phyloP scores from a whole-genome alignment of 1,139 yeast genomes.

The Scheffersomyces illinoinensis region DNA sequence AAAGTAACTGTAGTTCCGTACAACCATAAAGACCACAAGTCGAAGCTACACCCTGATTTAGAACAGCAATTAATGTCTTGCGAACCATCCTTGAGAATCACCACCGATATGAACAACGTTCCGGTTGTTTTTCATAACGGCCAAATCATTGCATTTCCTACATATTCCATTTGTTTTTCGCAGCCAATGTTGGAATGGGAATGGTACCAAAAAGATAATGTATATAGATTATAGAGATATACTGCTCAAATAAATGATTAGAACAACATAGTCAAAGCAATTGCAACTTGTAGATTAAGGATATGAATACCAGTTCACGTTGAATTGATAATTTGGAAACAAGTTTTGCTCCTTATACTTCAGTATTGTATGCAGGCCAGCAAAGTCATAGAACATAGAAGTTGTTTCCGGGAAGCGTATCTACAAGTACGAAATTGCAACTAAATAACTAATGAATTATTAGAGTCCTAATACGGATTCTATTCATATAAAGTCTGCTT shows the following conservation, averaged over 20 bases:
- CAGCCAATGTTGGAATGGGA: neutral
- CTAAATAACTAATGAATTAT: too few species aligned
- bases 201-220: conserved; percentile 5
- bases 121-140: conserved; percentile 7
- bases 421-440: too few species aligned
- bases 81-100: neutral
- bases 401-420: too few species aligned
- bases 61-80: neutral
- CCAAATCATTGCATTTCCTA: conserved; percentile 21
- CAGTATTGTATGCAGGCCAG: too few species aligned
- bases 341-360: too few species aligned
- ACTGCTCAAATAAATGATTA: neutral
- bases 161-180: conserved; percentile 4
- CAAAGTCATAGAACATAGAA: too few species aligned
- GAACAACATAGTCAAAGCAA: neutral
- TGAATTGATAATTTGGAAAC: too few species aligned
- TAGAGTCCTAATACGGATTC: too few species aligned
- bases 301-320: too few species aligned
- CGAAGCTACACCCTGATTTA: neutral
- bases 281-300: neutral
- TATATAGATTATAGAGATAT: conserved; percentile 2
- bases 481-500: too few species aligned
- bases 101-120: conserved; percentile 5
- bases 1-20: conserved; percentile 21
- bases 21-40: conserved; percentile 14